A percentile compares a stretch with the other conserved stretches of the same genome.
These are phyloP conservation scores for Phanerodontia chrysosporium DNA, from an alignment of 768 basidiomycete genomes.

Conservation along the genomic window DNA sequence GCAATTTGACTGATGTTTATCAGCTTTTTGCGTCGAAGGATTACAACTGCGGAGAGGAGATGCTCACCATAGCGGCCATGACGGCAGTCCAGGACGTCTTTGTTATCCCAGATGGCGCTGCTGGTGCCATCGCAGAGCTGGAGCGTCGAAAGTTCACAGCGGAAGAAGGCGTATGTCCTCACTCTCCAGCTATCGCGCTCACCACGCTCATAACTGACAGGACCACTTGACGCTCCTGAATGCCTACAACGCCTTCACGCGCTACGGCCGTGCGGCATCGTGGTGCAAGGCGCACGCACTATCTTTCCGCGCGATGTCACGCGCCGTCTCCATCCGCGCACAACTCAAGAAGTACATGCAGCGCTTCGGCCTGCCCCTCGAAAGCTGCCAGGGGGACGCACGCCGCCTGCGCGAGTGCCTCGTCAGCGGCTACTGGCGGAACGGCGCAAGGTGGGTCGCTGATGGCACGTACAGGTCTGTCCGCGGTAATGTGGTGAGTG, in stretches of 20 bases:
- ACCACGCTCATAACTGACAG: constrained; percentile 34
- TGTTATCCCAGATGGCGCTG: constrained; percentile 79
- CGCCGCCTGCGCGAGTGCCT: constrained; percentile 82
- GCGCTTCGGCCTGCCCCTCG: constrained; percentile 75
- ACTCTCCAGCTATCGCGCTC: neutral
- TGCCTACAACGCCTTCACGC: constrained; percentile 93
- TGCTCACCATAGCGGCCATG: constrained; percentile 95
- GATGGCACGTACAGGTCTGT: constrained; percentile 94
- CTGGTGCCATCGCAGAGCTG: constrained; percentile 83
- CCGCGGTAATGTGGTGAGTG: constrained; percentile 72
- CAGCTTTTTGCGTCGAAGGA: constrained; percentile 86
- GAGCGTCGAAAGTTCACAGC: constrained; percentile 96
- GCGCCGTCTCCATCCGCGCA: constrained; percentile 91
- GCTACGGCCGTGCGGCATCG: constrained; percentile 75
- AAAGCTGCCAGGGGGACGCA: constrained; percentile 89
- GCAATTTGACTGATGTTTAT: neutral
- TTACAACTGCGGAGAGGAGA: constrained; percentile 90
- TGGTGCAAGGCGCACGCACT: constrained; percentile 94
- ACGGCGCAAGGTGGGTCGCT: constrained; percentile 84
- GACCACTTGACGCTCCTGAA: constrained; percentile 61
- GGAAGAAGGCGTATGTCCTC: constrained; percentile 80
- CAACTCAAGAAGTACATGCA: constrained; percentile 95
- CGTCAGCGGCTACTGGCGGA: constrained; percentile 90
- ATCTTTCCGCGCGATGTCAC: constrained; percentile 90
- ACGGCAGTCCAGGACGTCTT: constrained; percentile 94